Conservation (phyloP, 176 grass and related monocot species). For the Paspalum vaginatum region DNA sequence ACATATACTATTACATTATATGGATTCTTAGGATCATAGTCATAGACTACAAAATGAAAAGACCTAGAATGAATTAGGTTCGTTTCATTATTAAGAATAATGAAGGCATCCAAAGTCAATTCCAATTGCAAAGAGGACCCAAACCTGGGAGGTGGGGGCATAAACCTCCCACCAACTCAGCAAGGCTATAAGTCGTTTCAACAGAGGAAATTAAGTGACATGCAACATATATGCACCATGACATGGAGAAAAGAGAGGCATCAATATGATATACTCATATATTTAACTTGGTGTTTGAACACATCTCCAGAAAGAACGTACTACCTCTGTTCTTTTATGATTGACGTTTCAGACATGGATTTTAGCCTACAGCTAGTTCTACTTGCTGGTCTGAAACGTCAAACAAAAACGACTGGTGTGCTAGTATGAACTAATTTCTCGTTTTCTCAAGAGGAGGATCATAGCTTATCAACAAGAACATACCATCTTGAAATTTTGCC, state of each 20-base stretch:
- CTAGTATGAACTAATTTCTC: neutral
- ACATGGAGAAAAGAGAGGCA: neutral
- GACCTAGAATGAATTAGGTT: neutral
- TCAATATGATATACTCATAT: neutral
- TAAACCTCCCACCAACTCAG: neutral
- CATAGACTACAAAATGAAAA: neutral
- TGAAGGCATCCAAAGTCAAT: neutral
- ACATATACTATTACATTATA: constrained; percentile 13
- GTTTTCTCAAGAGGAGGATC: constrained; percentile 11
- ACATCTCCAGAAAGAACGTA: neutral
- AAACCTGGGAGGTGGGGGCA: no score
- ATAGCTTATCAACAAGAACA: constrained; percentile 24
- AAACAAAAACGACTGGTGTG: no score
- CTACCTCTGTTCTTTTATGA: no score
- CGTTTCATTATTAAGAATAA: neutral
- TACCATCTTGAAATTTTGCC: constrained; percentile 93
- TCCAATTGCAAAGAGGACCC: neutral
- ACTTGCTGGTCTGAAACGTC: no score
- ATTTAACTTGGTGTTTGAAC: neutral
- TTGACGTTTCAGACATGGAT: no score
- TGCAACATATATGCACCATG: neutral
- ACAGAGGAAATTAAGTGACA: neutral
- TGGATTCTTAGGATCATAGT: neutral
- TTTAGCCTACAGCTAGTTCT: no score
- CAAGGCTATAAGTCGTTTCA: neutral